Evolutionary conservation across 2,329 filamentous ascomycete species (phyloP).

Genomic region (Fusarium mexicanum): DNA sequence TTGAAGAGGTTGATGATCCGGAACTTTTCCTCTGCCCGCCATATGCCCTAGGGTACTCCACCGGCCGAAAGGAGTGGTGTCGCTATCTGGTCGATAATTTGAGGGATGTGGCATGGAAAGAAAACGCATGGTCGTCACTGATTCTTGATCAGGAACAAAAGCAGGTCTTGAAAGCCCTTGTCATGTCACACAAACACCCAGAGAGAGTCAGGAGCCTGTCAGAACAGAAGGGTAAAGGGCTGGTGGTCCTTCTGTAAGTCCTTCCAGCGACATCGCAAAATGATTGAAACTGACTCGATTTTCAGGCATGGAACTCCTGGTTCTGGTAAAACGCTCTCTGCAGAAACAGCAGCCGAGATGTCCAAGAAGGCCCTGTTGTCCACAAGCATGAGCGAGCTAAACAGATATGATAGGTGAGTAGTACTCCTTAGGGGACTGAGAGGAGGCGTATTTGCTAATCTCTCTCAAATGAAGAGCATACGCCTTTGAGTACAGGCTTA

Average conservation of each 20-base stretch:
- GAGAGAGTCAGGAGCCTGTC: not conserved
- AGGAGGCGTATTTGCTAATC: rapidly evolving
- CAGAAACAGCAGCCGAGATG: not conserved
- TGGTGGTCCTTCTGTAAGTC: not conserved
- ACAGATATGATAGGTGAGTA: not conserved
- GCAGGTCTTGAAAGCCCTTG: not conserved
- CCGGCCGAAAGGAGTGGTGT: not conserved
- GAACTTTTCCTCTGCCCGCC: not conserved
- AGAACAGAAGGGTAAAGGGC: not conserved
- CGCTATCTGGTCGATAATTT: not conserved
- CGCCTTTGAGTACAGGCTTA: not conserved
- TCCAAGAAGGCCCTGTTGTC: not conserved
- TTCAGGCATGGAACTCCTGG: not conserved
- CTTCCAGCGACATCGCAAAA: rapidly evolving
- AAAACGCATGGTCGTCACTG: not conserved
- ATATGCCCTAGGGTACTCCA: not conserved
- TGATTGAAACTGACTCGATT: rapidly evolving
- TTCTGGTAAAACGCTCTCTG: not conserved
- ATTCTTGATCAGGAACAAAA: not conserved
- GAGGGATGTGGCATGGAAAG: not conserved
- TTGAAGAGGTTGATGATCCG: not conserved
- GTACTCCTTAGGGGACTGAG: rapidly evolving
- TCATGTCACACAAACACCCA: not conserved
- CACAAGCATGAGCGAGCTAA: not conserved
- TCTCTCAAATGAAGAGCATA: not conserved